Percentiles rank a stretch among this genome's conserved stretches.
Conservation (phyloP, 2,329 filamentous ascomycete species). For the Rhytidhysteron rufulum region DNA sequence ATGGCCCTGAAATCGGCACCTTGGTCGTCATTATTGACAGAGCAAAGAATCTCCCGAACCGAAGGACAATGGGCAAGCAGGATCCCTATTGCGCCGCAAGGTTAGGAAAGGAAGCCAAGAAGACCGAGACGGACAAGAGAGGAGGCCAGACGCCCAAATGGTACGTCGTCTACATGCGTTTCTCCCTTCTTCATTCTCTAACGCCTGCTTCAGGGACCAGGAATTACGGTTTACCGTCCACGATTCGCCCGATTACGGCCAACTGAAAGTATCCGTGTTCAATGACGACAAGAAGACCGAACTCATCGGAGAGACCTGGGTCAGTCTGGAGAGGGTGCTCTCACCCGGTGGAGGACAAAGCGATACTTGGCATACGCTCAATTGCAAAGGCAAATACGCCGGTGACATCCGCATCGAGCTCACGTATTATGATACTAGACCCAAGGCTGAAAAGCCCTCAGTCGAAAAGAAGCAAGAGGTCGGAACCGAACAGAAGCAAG, state of each 20-base stretch:
- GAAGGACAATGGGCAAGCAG: constrained; percentile 97
- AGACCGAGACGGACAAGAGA: constrained; percentile 88
- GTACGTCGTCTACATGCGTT: constrained; percentile 52
- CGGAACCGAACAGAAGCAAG: constrained; percentile 18
- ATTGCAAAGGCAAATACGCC: constrained; percentile 89
- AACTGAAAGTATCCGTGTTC: constrained; percentile 92
- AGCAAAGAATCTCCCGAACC: constrained; percentile 94
- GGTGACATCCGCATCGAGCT: constrained; percentile 93
- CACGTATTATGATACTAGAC: constrained; percentile 89
- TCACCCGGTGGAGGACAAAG: constrained; percentile 85
- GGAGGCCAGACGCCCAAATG: constrained; percentile 95
- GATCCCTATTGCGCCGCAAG: constrained; percentile 94
- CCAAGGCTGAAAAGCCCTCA: constrained; percentile 69
- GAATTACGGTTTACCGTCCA: constrained; percentile 94
- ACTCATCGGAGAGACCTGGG: constrained; percentile 89
- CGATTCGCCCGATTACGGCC: constrained; percentile 93
- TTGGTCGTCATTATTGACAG: constrained; percentile 88
- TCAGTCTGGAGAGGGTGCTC: constrained; percentile 77
- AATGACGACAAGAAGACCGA: constrained; percentile 99
- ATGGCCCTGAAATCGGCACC: constrained; percentile 90
- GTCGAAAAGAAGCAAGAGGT: constrained; percentile 47
- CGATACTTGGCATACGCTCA: constrained; percentile 86
- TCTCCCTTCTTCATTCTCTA: constrained; percentile 6
- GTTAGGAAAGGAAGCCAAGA: constrained; percentile 94
- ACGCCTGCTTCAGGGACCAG: constrained; percentile 69